Conservation (phyloP, 2,329 filamentous ascomycete genomes). For the Exophiala mesophila region DNA sequence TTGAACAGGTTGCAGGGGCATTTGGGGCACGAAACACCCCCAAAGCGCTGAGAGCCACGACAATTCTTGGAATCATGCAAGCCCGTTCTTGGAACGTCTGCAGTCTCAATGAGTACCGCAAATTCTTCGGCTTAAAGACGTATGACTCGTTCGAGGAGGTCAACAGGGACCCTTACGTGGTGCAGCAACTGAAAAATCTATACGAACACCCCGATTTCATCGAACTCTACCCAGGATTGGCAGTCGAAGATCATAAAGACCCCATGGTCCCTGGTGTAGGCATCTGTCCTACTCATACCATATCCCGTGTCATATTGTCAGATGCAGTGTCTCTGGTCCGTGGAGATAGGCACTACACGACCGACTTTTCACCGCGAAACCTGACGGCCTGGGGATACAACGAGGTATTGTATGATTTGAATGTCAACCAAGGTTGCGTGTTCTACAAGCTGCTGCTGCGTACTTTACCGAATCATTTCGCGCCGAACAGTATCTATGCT, state of each 20-base stretch:
- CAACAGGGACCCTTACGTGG: conserved; percentile 68
- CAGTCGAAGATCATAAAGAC: conserved; percentile 69
- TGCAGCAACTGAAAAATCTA: conserved; percentile 60
- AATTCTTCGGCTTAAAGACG: conserved; percentile 71
- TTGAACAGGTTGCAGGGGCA: conserved; percentile 63
- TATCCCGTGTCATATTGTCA: conserved; percentile 69
- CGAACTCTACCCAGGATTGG: conserved; percentile 73
- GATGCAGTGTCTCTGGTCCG: conserved; percentile 75
- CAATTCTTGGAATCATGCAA: conserved; percentile 75
- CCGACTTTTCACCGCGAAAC: conserved; percentile 68
- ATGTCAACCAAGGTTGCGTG: conserved; percentile 73
- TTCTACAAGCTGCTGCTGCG: conserved; percentile 80
- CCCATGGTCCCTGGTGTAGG: conserved; percentile 68
- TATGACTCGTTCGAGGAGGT: conserved; percentile 79
- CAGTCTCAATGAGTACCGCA: conserved; percentile 77
- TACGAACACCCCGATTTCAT: conserved; percentile 70
- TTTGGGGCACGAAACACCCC: conserved; percentile 73
- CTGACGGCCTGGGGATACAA: conserved; percentile 82
- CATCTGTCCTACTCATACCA: conserved; percentile 69
- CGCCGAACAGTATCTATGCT: conserved; percentile 71
- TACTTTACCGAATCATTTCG: conserved; percentile 76
- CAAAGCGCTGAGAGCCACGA: conserved; percentile 65
- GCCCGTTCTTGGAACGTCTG: conserved; percentile 72
- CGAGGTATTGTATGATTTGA: conserved; percentile 66
- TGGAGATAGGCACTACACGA: conserved; percentile 61